A percentile compares a stretch with the other conserved stretches of the same genome.
phyloP scores from a whole-genome alignment of 148 eudicot species.

The Rhododendron griersonianum region DNA sequence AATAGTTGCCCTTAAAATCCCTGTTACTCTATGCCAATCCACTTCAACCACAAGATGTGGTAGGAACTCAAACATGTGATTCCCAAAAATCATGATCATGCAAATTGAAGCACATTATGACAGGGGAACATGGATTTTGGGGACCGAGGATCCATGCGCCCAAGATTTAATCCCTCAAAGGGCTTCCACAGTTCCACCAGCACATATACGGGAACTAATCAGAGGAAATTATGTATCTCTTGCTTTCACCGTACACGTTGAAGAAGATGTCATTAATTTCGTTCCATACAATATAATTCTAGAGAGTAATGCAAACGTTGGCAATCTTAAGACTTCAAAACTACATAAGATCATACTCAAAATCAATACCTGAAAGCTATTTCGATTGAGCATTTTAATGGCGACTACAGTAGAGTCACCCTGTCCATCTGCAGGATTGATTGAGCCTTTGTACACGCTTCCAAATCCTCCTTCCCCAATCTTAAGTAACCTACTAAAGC shows the following conservation, averaged over 20 bases:
- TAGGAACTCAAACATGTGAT: background rate
- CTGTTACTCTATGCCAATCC: background rate
- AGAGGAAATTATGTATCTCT: background rate
- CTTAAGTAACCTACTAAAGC: conserved; percentile 59
- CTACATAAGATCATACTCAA: background rate
- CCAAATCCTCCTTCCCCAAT: conserved; percentile 98
- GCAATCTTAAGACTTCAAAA: background rate
- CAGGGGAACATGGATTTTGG: background rate
- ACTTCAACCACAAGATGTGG: background rate
- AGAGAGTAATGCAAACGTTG: background rate
- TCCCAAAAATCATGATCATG: background rate
- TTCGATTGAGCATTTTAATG: conserved; percentile 68
- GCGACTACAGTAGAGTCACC: conserved; percentile 49
- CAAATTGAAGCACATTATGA: background rate
- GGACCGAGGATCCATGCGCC: background rate
- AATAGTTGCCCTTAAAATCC: background rate
- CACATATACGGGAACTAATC: background rate
- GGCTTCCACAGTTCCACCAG: background rate
- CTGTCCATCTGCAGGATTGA: conserved; percentile 43
- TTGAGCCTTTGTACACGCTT: conserved; percentile 62
- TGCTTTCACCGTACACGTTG: background rate
- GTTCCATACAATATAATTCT: background rate
- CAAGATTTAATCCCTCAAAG: background rate
- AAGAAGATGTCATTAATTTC: background rate
- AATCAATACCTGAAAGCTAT: conserved; percentile 65